Percentiles rank a stretch among this genome's conserved stretches.
phyloP scores from a whole-genome alignment of 2,329 filamentous ascomycete species.

The Trichoderma citrinoviride region DNA sequence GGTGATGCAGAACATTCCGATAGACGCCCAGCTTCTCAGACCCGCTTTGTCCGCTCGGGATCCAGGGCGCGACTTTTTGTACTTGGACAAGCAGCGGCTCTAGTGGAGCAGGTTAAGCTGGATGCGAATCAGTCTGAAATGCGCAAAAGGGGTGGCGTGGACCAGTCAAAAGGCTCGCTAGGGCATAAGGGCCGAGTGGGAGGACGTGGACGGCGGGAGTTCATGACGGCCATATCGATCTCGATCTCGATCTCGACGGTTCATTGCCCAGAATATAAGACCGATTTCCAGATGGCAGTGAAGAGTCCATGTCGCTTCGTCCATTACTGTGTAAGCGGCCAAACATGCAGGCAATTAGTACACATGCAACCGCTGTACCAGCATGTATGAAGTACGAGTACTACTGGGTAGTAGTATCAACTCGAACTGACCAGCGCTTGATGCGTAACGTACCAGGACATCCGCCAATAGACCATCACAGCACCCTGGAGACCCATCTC shows the following conservation, averaged over 20 bases:
- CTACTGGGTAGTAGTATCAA: too few species aligned
- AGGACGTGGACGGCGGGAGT: neutral
- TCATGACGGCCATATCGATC: neutral
- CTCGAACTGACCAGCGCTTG: neutral
- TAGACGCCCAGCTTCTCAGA: neutral
- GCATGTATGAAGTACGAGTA: neutral
- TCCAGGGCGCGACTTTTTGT: neutral
- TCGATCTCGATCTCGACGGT: neutral
- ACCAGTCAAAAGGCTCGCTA: conserved; percentile 25
- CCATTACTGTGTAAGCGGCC: neutral
- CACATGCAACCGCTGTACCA: neutral
- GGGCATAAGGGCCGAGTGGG: conserved; percentile 21
- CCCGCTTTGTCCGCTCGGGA: neutral
- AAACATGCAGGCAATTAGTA: neutral
- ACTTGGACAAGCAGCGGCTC: neutral
- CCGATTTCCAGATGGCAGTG: neutral
- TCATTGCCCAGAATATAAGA: too few species aligned
- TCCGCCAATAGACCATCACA: neutral
- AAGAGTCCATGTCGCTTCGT: neutral
- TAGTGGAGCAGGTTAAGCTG: neutral
- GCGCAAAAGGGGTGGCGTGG: conserved; percentile 25
- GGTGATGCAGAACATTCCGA: neutral
- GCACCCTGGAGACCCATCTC: neutral
- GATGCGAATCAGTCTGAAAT: conserved; percentile 3
- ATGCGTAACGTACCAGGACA: neutral